phyloP scores from a whole-genome alignment of 148 eudicot species.

The Vaccinium myrtillus region DNA sequence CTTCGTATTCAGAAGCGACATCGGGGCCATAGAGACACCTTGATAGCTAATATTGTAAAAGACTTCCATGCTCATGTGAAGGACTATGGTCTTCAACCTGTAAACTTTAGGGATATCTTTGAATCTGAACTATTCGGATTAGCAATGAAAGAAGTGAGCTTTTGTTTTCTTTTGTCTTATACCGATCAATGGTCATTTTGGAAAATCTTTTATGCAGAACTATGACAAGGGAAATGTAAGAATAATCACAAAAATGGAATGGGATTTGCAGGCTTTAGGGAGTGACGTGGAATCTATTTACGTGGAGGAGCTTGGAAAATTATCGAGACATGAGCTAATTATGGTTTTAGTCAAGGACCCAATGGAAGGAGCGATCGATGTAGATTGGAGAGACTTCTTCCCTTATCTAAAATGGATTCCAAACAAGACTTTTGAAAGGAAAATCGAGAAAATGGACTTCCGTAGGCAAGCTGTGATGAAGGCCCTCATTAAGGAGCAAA shows the following conservation, averaged over 20 bases:
- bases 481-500: conserved; percentile 58
- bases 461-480: conserved; percentile 77
- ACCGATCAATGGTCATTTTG: background rate
- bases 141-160: conserved; percentile 62
- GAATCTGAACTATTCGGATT: conserved; percentile 78
- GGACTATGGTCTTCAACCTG: conserved; percentile 40
- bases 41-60: conserved; percentile 46
- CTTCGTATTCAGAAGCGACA: conserved; percentile 51
- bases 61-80: conserved; percentile 37
- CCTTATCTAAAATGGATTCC: conserved; percentile 91
- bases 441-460: conserved; percentile 43
- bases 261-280: conserved; percentile 60
- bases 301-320: conserved; percentile 55
- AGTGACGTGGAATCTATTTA: conserved; percentile 51
- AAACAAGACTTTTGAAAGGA: conserved; percentile 56
- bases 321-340: conserved; percentile 59
- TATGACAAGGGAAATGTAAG: background rate
- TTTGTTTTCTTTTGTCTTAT: background rate
- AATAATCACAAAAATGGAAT: background rate
- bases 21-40: conserved; percentile 50
- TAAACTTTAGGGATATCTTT: conserved; percentile 55
- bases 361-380: conserved; percentile 93
- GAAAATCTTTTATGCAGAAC: background rate
- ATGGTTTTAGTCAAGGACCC: conserved; percentile 63
- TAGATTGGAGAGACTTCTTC: conserved; percentile 98